Evolutionary conservation across 2,329 filamentous ascomycete species (phyloP).

Genomic region (Sporothrix brunneoviolacea): DNA sequence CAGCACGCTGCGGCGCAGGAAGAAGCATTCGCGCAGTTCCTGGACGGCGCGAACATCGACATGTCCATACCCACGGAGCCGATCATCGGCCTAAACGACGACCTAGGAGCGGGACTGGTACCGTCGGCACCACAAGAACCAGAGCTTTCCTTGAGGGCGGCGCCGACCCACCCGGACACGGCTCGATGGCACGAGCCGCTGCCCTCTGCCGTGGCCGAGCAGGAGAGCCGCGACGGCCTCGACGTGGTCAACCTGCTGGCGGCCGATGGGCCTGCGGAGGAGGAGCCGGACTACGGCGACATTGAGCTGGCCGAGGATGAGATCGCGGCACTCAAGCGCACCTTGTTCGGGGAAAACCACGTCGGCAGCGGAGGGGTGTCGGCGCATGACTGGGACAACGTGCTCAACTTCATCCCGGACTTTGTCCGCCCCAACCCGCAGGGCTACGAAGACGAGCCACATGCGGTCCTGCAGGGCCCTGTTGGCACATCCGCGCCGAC

Average conservation of each 20-base stretch:
- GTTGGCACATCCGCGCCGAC: not conserved
- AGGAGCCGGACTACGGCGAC: slow-evolving; percentile 18
- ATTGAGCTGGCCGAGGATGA: slow-evolving; percentile 25
- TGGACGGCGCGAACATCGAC: slow-evolving; percentile 22
- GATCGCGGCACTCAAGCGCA: slow-evolving; percentile 28
- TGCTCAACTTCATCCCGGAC: slow-evolving; percentile 46
- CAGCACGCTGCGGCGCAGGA: slow-evolving; percentile 27
- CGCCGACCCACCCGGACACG: too few relatives aligned
- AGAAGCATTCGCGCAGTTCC: slow-evolving; percentile 31
- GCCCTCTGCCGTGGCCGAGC: slow-evolving; percentile 26
- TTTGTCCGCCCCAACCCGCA: slow-evolving; percentile 27
- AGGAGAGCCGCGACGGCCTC: slow-evolving; percentile 32
- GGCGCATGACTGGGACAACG: slow-evolving; percentile 34
- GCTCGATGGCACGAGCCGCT: not conserved
- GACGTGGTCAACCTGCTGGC: slow-evolving; percentile 33
- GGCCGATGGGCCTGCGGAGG: slow-evolving; percentile 15
- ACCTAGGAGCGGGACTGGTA: not conserved
- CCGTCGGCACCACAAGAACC: not conserved
- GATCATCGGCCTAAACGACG: slow-evolving; percentile 1
- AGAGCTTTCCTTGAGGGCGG: too few relatives aligned
- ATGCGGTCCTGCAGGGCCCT: too few relatives aligned
- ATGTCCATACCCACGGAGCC: slow-evolving; percentile 8
- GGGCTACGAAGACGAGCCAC: slow-evolving; percentile 16
- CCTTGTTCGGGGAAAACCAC: slow-evolving; percentile 29
- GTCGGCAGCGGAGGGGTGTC: slow-evolving; percentile 12